These are phyloP conservation scores for Aspergillus terreus DNA, from an alignment of 2,329 filamentous ascomycete genomes.

Conservation along the genomic window DNA sequence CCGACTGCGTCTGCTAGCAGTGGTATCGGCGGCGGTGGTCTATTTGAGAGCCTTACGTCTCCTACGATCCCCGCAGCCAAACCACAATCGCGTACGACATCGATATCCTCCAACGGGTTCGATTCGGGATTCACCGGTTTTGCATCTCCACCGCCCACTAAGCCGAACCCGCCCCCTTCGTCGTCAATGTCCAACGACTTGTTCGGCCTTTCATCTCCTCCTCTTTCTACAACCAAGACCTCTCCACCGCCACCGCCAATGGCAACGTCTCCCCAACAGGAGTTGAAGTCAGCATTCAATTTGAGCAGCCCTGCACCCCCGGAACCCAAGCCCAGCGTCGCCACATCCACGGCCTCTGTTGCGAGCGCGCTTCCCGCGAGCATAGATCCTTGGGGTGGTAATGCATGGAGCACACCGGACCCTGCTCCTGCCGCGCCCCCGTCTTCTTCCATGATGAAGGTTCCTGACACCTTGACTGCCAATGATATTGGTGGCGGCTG, in stretches of 20 bases:
- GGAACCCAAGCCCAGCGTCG: conserved; percentile 37
- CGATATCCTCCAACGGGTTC: conserved; percentile 55
- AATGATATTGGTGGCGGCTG: conserved; percentile 68
- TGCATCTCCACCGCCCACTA: conserved; percentile 41
- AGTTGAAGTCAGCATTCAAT: conserved; percentile 73
- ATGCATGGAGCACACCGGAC: conserved; percentile 73
- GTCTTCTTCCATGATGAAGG: conserved; percentile 37
- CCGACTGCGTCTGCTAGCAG: conserved; percentile 57
- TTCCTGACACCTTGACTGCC: conserved; percentile 47
- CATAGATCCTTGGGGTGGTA: conserved; percentile 79
- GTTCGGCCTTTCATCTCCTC: conserved; percentile 66
- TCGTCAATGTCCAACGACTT: conserved; percentile 67
- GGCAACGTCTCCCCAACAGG: conserved; percentile 35
- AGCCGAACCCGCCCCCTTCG: conserved; percentile 43
- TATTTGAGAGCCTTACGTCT: conserved; percentile 72
- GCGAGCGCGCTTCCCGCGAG: conserved; percentile 34
- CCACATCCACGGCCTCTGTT: conserved; percentile 41
- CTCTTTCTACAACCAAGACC: conserved; percentile 38
- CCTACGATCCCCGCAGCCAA: conserved; percentile 51
- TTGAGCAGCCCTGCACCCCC: conserved; percentile 49
- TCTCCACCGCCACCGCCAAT: conserved; percentile 42
- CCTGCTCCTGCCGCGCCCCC: conserved; percentile 41
- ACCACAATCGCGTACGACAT: conserved; percentile 42
- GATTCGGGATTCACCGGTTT: conserved; percentile 67
- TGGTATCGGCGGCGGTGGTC: conserved; percentile 71